phyloP scores from a whole-genome alignment of 768 basidiomycete species.

The Suillus subluteus region DNA sequence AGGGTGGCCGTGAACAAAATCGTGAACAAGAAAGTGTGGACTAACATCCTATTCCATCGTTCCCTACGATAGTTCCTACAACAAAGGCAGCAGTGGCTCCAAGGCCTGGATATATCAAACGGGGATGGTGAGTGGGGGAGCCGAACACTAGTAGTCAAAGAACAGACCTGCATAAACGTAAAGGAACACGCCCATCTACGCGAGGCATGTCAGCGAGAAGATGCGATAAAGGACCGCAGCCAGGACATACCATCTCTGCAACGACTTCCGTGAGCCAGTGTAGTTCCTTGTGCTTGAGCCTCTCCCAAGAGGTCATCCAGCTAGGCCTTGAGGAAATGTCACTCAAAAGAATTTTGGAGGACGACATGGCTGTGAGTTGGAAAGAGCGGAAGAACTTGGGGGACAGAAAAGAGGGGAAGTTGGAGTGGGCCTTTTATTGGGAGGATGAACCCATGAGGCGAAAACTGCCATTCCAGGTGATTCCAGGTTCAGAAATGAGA shows the following conservation, averaged over 20 bases:
- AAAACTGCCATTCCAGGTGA: constrained; percentile 1
- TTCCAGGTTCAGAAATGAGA: background rate
- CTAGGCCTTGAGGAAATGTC: constrained; percentile 45
- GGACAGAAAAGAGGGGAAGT: background rate
- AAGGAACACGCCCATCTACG: constrained; percentile 62
- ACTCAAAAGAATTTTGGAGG: constrained; percentile 39
- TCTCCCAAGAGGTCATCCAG: constrained; percentile 55
- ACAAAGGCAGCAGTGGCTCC: constrained; percentile 57
- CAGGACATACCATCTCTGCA: constrained; percentile 57
- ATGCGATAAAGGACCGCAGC: background rate
- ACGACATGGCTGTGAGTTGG: constrained; percentile 22
- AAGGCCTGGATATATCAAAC: constrained; percentile 41
- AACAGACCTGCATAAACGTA: constrained; percentile 56
- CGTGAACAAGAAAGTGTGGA: constrained; percentile 12
- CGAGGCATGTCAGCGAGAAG: constrained; percentile 13
- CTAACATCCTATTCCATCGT: constrained; percentile 54
- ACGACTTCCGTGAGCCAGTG: constrained; percentile 63
- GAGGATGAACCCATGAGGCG: background rate
- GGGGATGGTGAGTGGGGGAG: background rate
- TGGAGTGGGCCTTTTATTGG: background rate
- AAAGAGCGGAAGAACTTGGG: background rate
- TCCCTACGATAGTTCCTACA: constrained; percentile 47
- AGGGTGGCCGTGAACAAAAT: constrained; percentile 3
- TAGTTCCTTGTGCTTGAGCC: constrained; percentile 43
- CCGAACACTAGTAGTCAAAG: background rate